Conservation (phyloP, 1,284 basidiomycete species). For the Ganoderma leucocontextum region DNA sequence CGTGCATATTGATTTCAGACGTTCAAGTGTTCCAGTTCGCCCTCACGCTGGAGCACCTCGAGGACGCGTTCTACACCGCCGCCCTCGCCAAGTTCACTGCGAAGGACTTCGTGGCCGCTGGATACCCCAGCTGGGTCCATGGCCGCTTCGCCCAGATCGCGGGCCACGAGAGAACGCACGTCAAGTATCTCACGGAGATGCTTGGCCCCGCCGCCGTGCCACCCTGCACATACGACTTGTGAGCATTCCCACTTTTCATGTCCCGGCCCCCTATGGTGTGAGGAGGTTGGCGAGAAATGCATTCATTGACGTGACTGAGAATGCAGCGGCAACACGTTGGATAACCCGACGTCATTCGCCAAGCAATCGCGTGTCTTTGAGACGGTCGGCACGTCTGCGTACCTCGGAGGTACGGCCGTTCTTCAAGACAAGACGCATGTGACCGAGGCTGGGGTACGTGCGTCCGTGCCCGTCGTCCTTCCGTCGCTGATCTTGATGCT, state of each 20-base stretch:
- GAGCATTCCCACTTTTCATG: slow-evolving; percentile 33
- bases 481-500: neutral
- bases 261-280: neutral
- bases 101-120: slow-evolving; percentile 61
- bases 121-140: slow-evolving; percentile 58
- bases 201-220: slow-evolving; percentile 61
- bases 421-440: slow-evolving; percentile 30
- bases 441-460: slow-evolving; percentile 29
- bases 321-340: slow-evolving; percentile 50
- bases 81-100: slow-evolving; percentile 55
- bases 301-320: neutral
- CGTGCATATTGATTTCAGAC: neutral
- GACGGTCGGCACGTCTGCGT: slow-evolving; percentile 58
- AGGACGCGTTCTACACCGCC: slow-evolving; percentile 66
- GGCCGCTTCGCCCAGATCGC: slow-evolving; percentile 62
- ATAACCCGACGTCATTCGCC: slow-evolving; percentile 54
- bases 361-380: slow-evolving; percentile 61
- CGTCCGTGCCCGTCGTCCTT: too few species aligned
- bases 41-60: slow-evolving; percentile 75
- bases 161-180: slow-evolving; percentile 61
- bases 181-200: slow-evolving; percentile 51
- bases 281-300: neutral
- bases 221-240: slow-evolving; percentile 70
- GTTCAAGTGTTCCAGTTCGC: slow-evolving; percentile 61
- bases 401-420: slow-evolving; percentile 54